A percentile compares a stretch with the other conserved stretches of the same genome.
These are phyloP conservation scores for Viola pubescens DNA, from an alignment of 441 rosid species.

Conservation along the genomic window DNA sequence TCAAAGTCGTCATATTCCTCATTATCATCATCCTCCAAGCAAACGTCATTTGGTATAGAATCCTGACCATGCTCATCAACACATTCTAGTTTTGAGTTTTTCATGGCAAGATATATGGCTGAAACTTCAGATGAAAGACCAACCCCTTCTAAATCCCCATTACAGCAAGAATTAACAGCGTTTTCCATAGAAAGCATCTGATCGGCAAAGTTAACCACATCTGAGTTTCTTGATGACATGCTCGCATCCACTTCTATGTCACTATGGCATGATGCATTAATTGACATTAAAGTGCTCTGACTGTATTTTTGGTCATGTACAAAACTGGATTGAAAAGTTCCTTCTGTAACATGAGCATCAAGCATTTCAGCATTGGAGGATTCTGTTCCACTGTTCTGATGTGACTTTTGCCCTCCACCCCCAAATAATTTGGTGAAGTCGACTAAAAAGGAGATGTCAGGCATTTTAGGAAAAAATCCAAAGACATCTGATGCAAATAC, in stretches of 20 bases:
- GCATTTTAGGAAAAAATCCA: neutral
- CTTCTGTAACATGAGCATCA: slow-evolving; percentile 21
- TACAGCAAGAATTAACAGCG: slow-evolving; percentile 27
- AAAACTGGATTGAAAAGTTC: slow-evolving; percentile 19
- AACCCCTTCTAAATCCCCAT: slow-evolving; percentile 43
- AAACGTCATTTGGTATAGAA: slow-evolving; percentile 51
- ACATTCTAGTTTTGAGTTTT: slow-evolving; percentile 90
- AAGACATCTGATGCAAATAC: neutral
- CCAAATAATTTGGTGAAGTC: slow-evolving; percentile 26
- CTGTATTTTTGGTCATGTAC: slow-evolving; percentile 9
- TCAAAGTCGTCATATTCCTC: slow-evolving; percentile 90
- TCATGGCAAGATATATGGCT: slow-evolving; percentile 92
- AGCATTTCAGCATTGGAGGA: slow-evolving; percentile 14
- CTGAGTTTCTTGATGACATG: slow-evolving; percentile 25
- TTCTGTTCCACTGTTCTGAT: too few species aligned
- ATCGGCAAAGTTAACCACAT: slow-evolving; percentile 22
- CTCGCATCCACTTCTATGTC: slow-evolving; percentile 24
- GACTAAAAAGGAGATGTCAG: slow-evolving; percentile 18
- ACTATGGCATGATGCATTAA: slow-evolving; percentile 15
- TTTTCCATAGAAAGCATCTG: slow-evolving; percentile 34
- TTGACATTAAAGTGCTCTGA: slow-evolving; percentile 17
- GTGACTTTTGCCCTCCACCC: slow-evolving; percentile 14
- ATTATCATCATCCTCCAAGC: slow-evolving; percentile 59
- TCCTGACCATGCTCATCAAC: slow-evolving; percentile 81
- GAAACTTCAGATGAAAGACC: slow-evolving; percentile 73